Base-by-base conservation (phyloP, 2,329 filamentous ascomycete genomes). In the Hymenoscyphus scutula region DNA sequence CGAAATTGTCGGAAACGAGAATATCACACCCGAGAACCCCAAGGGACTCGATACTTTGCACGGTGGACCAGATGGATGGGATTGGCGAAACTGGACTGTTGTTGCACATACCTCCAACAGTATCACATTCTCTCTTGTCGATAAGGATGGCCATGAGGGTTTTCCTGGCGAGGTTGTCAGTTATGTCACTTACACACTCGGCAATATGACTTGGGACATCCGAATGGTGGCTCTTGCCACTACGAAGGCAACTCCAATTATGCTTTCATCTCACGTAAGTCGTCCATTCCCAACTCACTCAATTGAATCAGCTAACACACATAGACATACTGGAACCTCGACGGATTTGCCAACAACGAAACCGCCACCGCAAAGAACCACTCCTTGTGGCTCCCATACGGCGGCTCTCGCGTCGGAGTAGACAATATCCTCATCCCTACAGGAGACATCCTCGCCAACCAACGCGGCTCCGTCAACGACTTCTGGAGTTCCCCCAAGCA, bases 401-500 rank as follows among this genome's bases (percentile, higher is more conserved):
- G 85, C 58, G 88, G 88, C 41, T 85, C 88, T 75, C 82, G 89
- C 63, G 79, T 92, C 19, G 89, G 75, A 27, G 84, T 86, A 10
- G 90, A 93, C 75, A 82, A 81, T 64, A 90, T 91, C 63, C 79
- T 91, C 17, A 88, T 93, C 61, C 90, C 90, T 0, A 92, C 88
- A 0, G 90, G 90, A 53, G 84, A 89, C 61, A 89, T 97, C 67
- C 75, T 89, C n/a, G 78, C 86, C 61, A 91, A 91, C 76, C 75
- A 82, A 69, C 77, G 81, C 59, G 84, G 86, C 45, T 87, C 86
- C 0, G 86, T 91, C 66, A 90, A 92, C 70, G 89, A 92, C 75
- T 91, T 93, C 78, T 97, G 92, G 88, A 90, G 86, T 57, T 76
- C 82, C 29, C 89, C 91, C 10, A 96, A 96, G 80, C 83, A 91